Conservation (phyloP, 2,329 filamentous ascomycete species). For the Chaetomium sp. region DNA sequence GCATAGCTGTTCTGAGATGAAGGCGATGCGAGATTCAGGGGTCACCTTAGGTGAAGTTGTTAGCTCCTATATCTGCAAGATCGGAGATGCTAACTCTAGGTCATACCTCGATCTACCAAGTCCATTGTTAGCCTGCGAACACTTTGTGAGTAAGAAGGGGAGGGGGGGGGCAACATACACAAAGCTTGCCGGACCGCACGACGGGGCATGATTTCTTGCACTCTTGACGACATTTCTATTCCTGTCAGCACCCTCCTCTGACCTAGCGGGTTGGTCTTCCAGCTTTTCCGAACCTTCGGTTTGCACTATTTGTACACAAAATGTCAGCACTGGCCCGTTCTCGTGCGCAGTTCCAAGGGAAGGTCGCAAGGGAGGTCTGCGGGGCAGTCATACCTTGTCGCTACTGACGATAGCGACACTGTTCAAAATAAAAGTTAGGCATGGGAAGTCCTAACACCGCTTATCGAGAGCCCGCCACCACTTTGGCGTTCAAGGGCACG, state of each 20-base stretch:
- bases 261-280: background rate
- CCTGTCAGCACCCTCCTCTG: slow-evolving; percentile 7
- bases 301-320: slow-evolving; percentile 60
- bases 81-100: background rate
- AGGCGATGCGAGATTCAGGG: slow-evolving; percentile 84
- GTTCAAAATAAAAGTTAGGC: slow-evolving; percentile 25
- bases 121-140: slow-evolving; percentile 7
- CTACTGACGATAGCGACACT: slow-evolving; percentile 98
- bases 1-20: slow-evolving; percentile 93
- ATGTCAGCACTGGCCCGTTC: slow-evolving; percentile 31
- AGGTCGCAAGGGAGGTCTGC: slow-evolving; percentile 34
- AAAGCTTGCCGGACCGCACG: slow-evolving; percentile 82
- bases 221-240: slow-evolving; percentile 93
- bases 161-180: slow-evolving; percentile 16
- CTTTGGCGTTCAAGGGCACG: slow-evolving; percentile 26
- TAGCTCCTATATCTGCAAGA: slow-evolving; percentile 55
- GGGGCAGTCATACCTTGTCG: slow-evolving; percentile 70
- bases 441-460: too few relatives aligned
- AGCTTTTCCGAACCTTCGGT: slow-evolving; percentile 57
- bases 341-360: slow-evolving; percentile 1
- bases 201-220: slow-evolving; percentile 99
- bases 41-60: slow-evolving; percentile 67
- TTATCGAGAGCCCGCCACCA: background rate
- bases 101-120: slow-evolving; percentile 21
- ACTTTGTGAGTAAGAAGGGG: slow-evolving; percentile 58